Conservation (phyloP, 768 basidiomycete genomes). For the Lentinula aciculospora region DNA sequence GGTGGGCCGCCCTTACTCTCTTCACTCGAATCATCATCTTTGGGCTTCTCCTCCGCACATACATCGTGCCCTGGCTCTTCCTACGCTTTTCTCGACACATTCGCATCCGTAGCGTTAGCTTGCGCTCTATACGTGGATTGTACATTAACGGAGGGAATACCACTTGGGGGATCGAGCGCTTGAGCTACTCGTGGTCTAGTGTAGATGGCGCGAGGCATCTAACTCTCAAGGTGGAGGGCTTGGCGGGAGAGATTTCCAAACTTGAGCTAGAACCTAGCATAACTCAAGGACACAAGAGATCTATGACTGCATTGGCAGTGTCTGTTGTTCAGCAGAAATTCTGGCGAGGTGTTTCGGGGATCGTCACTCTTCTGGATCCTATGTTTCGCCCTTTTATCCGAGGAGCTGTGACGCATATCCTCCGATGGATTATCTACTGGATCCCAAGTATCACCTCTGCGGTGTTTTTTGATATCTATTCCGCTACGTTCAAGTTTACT, state of each 20-base stretch:
- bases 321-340: slow-evolving; percentile 31
- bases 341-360: slow-evolving; percentile 30
- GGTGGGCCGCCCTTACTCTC: slow-evolving; percentile 36
- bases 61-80: slow-evolving; percentile 61
- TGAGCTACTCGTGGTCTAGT: slow-evolving; percentile 54
- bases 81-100: slow-evolving; percentile 56
- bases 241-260: slow-evolving; percentile 39
- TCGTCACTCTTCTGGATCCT: slow-evolving; percentile 50
- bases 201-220: slow-evolving; percentile 48
- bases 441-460: slow-evolving; percentile 66
- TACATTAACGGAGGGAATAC: slow-evolving; percentile 54
- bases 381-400: slow-evolving; percentile 58
- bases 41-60: slow-evolving; percentile 57
- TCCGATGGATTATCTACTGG: slow-evolving; percentile 57
- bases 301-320: slow-evolving; percentile 44
- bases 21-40: slow-evolving; percentile 45
- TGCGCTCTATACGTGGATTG: slow-evolving; percentile 73
- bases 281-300: slow-evolving; percentile 30
- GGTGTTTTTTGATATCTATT: slow-evolving; percentile 61
- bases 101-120: slow-evolving; percentile 67
- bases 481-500: slow-evolving; percentile 43
- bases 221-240: slow-evolving; percentile 57
- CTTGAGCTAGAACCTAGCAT: slow-evolving; percentile 14
- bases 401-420: slow-evolving; percentile 41
- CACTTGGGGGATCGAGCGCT: slow-evolving; percentile 61